Base-by-base conservation (phyloP, 306 rosid genomes). In the Cajanus cajan region DNA sequence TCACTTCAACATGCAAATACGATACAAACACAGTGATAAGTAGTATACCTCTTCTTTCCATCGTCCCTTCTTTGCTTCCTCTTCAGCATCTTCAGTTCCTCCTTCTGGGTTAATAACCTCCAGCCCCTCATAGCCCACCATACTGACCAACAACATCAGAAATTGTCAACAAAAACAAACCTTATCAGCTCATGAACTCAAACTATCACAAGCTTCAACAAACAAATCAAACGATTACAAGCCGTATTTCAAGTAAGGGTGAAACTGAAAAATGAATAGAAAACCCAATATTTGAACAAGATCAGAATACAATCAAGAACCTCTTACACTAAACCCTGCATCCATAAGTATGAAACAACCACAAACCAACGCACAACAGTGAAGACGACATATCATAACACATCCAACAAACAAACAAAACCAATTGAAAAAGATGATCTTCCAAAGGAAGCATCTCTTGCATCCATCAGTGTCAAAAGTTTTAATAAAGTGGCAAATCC, bases 21-120 rank as follows among this genome's bases (percentile, higher is more conserved):
- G 6, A 61, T 41, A 43, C 39, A 66, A 43, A 57, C 72, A 58
- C 47, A 52, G 11, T 16, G 41, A 37, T 44, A 45, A 76, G 57
- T 62, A 13, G 63, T 39, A 65, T 80, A 95, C 99, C 97, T 95
- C 99, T 52, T 95, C 78, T 65, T 87, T 89, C 99, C 99, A 95
- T 81, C 99, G 82, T 84, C 99, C 99, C 87, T 79, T 91, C 2
- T 83, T 82, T 40, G 99, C 97, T 89, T 95, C 99, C 87, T 90
- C 96, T 76, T 86, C 98, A 61, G 97, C 91, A 78, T 95, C 99
- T 82, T 91, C 99, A 41, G 91, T 91, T 68, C 99, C 98, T 62
- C 99, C 99, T 24, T 95, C 99, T 8, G 98, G 99, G 82, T 95
- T 93, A 73, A 95, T 80, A 72, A 95, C 96, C 88, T 95, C 98